phyloP scores from a whole-genome alignment of 495 filamentous ascomycete genomes.

The Patellaria atrata region DNA sequence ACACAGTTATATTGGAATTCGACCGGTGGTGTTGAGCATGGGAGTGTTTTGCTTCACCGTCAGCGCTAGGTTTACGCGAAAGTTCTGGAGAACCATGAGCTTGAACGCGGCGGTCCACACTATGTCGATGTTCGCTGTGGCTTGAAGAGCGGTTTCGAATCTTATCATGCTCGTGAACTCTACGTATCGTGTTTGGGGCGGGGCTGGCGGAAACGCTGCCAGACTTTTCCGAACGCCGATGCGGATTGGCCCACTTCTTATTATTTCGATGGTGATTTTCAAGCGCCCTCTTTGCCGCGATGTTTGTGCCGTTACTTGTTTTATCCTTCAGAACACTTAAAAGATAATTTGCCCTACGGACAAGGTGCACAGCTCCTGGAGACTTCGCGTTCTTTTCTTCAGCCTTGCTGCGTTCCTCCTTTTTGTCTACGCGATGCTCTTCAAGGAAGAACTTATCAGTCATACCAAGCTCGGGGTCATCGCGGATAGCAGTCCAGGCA shows the following conservation, averaged over 20 bases:
- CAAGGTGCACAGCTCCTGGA: conserved; percentile 89
- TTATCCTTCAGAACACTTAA: conserved; percentile 75
- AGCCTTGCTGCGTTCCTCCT: conserved; percentile 69
- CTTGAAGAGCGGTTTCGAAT: conserved; percentile 36
- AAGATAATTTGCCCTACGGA: conserved; percentile 87
- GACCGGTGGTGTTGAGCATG: conserved; percentile 19
- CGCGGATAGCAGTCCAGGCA: conserved; percentile 82
- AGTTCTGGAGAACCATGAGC: conserved; percentile 24
- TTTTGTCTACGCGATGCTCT: conserved; percentile 94
- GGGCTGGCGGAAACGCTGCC: conserved; percentile 16
- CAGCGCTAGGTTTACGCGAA: conserved; percentile 18
- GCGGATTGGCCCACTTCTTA: conserved; percentile 19
- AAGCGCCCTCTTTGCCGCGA: conserved; percentile 14
- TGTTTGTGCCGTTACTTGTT: conserved; percentile 26
- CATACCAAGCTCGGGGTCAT: conserved; percentile 76
- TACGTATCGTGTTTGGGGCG: conserved; percentile 13
- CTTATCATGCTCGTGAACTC: conserved; percentile 35
- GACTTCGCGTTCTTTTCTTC: conserved; percentile 74
- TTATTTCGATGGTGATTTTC: conserved; percentile 24
- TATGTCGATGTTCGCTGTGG: conserved; percentile 31
- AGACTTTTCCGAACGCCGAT: conserved; percentile 17
- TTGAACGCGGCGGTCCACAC: conserved; percentile 30
- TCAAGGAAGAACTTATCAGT: conserved; percentile 91
- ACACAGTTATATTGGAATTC: conserved; percentile 5
- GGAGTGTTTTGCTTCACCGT: conserved; percentile 19